These are phyloP conservation scores for Dryas octopetala DNA, from an alignment of 306 rosid species.

Conservation along the genomic window DNA sequence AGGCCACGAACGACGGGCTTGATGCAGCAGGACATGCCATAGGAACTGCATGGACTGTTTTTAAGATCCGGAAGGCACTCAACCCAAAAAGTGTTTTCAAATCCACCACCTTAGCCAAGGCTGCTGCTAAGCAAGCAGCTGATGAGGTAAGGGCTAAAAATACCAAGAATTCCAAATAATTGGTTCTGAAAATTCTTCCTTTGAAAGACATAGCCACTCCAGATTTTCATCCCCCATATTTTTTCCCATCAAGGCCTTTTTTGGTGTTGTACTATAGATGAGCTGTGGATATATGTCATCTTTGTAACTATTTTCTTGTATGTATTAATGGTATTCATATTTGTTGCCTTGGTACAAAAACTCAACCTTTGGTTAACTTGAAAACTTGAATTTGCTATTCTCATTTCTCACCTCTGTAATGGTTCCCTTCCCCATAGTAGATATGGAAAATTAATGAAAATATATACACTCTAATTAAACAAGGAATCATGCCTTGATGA, in stretches of 20 bases:
- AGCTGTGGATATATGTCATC: background rate
- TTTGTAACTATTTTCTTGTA: background rate
- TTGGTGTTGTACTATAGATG: background rate
- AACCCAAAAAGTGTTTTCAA: slow-evolving; percentile 74
- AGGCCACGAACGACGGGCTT: slow-evolving; percentile 78
- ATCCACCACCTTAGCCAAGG: slow-evolving; percentile 66
- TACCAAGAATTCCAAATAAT: slow-evolving; percentile 43
- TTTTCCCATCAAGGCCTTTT: background rate
- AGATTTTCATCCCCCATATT: background rate
- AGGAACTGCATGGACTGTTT: slow-evolving; percentile 84
- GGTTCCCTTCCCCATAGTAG: no score
- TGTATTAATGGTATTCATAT: background rate
- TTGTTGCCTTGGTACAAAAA: background rate
- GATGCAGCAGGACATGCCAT: slow-evolving; percentile 90
- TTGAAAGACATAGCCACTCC: background rate
- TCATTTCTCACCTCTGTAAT: no score
- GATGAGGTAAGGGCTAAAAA: slow-evolving; percentile 47
- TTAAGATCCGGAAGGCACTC: slow-evolving; percentile 76
- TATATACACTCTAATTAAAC: no score
- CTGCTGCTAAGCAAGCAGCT: slow-evolving; percentile 73
- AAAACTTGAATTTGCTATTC: no score
- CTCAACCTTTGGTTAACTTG: background rate
- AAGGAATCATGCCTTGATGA: no score
- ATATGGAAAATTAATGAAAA: no score
- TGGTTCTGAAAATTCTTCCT: slow-evolving; percentile 24